Evolutionary conservation across 2,329 filamentous ascomycete species (phyloP), one percentile per base, ranked within the genome.

Genomic region (Neofusicoccum cordaticola): DNA sequence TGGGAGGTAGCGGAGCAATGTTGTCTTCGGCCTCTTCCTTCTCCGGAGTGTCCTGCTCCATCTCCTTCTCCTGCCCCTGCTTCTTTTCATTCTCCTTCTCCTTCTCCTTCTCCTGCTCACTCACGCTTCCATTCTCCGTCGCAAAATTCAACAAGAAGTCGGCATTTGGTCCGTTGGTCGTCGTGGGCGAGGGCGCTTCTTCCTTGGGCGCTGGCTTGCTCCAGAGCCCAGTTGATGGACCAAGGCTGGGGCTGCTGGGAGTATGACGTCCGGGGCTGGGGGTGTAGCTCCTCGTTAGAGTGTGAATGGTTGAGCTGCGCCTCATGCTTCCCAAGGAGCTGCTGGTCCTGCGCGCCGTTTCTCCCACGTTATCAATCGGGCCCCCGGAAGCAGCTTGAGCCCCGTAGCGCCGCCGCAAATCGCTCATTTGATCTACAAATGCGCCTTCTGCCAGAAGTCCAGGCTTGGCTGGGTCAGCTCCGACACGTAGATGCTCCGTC

Each of bases 401-500:
- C 17, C 62, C 67, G 37, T 70, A 71, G 12, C 73, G 68, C 31
- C 71, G 56, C 15, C 31, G 19, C n/a, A 60, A 47, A 37, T 60
- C 56, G 34, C 56, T 22, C 41, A 60, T 60, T 31, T 60, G 56
- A 15, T 60, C 56, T 17, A 15, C 9, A 5, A 61, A 37, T 22
- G 53, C 41, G 15, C 41, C 44, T 11, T 57, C 52, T 7, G 63
- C 41, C 13, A 64, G 31, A 17, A 19, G 67, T 62, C 42, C 67
- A 62, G 70, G 68, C 48, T 71, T 73, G 11, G 77, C 71, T 5
- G 80, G 79, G 65, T 82, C 79, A 7, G 75, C 75, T 1, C 81
- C 81, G 1, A 83, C 79, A 5, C 87, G 84, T 2, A 94, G 78
- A 71, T 95, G 91, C 37, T 93, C 90, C 0, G 87, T 89, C 63